A percentile compares a stretch with the other conserved stretches of the same genome.
Conservation (phyloP, 345 rosid species). For the Eucalyptus dawsonii region DNA sequence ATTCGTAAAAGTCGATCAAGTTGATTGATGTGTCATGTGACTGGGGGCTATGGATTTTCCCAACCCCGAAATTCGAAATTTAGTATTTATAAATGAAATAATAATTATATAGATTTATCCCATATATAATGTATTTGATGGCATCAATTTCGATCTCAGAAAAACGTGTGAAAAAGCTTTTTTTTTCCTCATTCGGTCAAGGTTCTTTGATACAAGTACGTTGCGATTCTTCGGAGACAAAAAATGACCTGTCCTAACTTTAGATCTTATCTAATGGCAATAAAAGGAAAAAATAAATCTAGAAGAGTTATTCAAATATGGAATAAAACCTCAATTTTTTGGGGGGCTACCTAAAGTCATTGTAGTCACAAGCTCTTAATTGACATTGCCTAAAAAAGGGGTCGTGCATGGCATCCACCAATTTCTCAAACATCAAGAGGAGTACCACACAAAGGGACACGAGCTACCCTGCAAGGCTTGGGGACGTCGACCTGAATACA, state of each 20-base stretch:
- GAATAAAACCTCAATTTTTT: background rate
- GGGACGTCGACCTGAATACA: background rate
- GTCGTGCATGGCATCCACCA: background rate
- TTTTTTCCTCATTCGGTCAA: background rate
- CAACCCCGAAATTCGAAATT: background rate
- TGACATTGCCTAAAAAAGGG: background rate
- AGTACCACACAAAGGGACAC: background rate
- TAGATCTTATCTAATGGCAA: background rate
- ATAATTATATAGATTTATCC: background rate
- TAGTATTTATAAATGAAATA: background rate
- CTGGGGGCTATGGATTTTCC: background rate
- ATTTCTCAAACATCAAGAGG: background rate
- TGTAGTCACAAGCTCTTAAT: background rate
- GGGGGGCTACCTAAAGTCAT: background rate
- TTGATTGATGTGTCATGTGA: background rate
- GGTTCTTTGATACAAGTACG: background rate
- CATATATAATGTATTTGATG: background rate
- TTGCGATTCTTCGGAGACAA: background rate
- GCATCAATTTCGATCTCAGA: background rate
- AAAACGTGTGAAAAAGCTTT: background rate
- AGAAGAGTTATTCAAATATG: background rate
- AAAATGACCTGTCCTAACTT: background rate
- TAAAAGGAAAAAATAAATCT: background rate
- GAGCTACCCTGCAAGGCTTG: background rate
- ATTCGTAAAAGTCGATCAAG: background rate